Conservation (phyloP, 129 eudicot genomes). For the Centrapalus pauciflorus region DNA sequence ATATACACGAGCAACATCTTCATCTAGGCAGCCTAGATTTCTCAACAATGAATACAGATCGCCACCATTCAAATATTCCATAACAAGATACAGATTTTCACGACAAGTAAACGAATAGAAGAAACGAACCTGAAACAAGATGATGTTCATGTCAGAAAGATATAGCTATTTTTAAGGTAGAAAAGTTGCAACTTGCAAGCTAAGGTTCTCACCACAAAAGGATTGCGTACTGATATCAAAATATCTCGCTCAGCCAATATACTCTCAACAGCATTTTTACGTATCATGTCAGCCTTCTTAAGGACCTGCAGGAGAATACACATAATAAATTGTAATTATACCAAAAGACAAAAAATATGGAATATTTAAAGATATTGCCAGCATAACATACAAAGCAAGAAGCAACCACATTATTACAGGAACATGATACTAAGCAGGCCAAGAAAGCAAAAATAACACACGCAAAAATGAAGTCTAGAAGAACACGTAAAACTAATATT, state of each 20-base stretch:
- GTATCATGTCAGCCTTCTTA: conserved; percentile 95
- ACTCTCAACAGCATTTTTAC: conserved; percentile 98
- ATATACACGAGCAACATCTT: conserved; percentile 96
- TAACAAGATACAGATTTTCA: conserved; percentile 92
- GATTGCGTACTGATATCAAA: conserved; percentile 90
- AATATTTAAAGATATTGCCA: conserved; percentile 1
- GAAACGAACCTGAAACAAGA: conserved; percentile 74
- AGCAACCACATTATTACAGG: background rate
- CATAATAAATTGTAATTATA: conserved; percentile 6
- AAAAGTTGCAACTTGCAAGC: conserved; percentile 19
- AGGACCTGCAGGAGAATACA: conserved; percentile 55
- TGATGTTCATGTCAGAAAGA: conserved; percentile 19
- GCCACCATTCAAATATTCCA: conserved; percentile 98
- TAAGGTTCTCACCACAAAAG: conserved; percentile 85
- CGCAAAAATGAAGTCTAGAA: background rate
- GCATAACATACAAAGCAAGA: conserved; percentile 1
- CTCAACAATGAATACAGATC: conserved; percentile 90
- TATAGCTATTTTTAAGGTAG: background rate
- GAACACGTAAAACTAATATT: background rate
- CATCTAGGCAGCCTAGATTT: conserved; percentile 94
- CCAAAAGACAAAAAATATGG: conserved; percentile 2
- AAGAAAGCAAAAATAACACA: background rate
- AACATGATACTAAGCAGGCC: background rate
- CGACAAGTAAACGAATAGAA: conserved; percentile 97
- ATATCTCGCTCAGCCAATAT: conserved; percentile 96